Base-by-base conservation (phyloP, 2,329 filamentous ascomycete species). In the Phaeoacremonium minimum region DNA sequence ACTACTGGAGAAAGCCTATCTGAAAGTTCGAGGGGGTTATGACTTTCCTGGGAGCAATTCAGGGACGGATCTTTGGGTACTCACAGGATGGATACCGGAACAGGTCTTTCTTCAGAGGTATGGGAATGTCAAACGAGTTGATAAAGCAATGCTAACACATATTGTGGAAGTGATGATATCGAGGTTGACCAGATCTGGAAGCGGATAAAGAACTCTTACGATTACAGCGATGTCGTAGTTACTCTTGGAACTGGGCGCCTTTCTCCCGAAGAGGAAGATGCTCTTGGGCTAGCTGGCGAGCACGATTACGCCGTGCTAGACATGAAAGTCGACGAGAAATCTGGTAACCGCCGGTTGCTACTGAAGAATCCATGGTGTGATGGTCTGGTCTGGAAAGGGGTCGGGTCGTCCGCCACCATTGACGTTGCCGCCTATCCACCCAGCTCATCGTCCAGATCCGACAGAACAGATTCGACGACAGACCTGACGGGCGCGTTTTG, bases 21-120 rank as follows among this genome's bases (percentile, higher is more conserved):
- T 98, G 2, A 98, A 97, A 65, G 80, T 97, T 9, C 79, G 91
- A 38, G 93, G 93, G 18, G 93, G 93, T 20, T 98, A 98, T 57
- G 90, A 98, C 53, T 98, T 98, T 47, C 91, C 93, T 0, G 93
- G 93, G 7, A 97, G 93, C 53, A 97, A 97, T 57, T 97, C 91
- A 1, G 90, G 88, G 9, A 97, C 91, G 3, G 93, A 98, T 60
- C 65, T 98, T 4, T 95, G 87, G 79, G 84, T 94, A 2, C 63
- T 98, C 37, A 95, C 86, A 0, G 91, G 93, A 18, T 98, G 93
- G 93, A 89, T 98, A 33, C 93, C 93, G 0, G 90, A 98, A 61
- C 93, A 98, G 57, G 68, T 97, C 2, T 95, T 95, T 50, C 68
- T 97, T 2, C 89, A 95, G 52, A 82, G 74, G 77, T 79, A 60